Evolutionary conservation across 2,329 filamentous ascomycete species (phyloP).

Genomic region (Calonectria pseudoreteaudii): DNA sequence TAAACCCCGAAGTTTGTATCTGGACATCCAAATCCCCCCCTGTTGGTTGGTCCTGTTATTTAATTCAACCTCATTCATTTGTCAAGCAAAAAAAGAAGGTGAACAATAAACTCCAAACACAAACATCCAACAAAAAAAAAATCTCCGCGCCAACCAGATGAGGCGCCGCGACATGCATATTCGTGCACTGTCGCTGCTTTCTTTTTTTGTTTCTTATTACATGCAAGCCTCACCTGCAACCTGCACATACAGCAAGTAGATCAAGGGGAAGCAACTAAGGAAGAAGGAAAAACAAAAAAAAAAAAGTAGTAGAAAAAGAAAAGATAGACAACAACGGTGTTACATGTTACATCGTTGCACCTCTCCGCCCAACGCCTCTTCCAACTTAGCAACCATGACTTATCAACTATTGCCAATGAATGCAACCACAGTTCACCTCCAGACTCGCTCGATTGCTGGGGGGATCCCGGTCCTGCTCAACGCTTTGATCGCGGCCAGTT

Average conservation of each 20-base stretch:
- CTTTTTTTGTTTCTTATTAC: conserved; percentile 4
- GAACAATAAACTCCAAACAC: background rate
- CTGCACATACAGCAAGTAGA: background rate
- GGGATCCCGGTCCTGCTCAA: background rate
- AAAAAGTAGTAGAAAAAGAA: background rate
- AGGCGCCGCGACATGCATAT: conserved; percentile 3
- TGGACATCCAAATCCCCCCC: too few relatives aligned
- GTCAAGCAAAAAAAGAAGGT: background rate
- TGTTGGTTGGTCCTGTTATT: background rate
- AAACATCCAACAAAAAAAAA: background rate
- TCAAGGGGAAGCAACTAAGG: background rate
- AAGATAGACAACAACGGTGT: background rate
- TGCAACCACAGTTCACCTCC: background rate
- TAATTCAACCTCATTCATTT: background rate
- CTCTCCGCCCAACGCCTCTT: background rate
- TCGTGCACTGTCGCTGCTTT: conserved; percentile 3
- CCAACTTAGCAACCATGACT: background rate
- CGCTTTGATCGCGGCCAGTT: background rate
- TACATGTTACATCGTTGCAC: conserved; percentile 1
- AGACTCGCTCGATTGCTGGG: background rate
- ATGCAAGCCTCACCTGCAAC: background rate
- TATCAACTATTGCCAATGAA: conserved; percentile 2
- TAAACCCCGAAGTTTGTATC: background rate
- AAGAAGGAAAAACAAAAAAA: background rate
- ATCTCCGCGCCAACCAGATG: conserved; percentile 1